Base-by-base conservation (phyloP, 371 early-diverging fungal genomes). In the Zopfochytrium polystomum region DNA sequence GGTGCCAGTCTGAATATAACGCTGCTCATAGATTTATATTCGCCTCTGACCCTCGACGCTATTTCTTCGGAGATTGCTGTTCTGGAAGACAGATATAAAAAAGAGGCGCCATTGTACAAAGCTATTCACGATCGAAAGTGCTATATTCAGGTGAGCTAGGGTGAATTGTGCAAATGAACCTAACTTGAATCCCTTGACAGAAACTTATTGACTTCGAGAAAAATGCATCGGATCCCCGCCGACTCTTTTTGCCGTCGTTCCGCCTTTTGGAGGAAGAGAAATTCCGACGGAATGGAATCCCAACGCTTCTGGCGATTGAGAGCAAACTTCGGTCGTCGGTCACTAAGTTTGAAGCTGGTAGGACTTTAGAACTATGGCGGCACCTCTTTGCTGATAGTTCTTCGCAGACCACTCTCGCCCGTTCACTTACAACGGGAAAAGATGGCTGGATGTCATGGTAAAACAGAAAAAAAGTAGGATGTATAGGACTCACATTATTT, bases 201-300 rank as follows among this genome's bases (percentile, higher is more conserved):
- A 79, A 79, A 70, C 91, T 92, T 89, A 79, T 83, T 49, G 85
- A 86, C 11, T 93, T 95, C 77, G 95, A 95, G 70, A 84, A 85
- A 57, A 81, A 81, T 0, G 96, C 96, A 0, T 86, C 87, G 1
- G 92, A 95, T 65, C 93, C 93, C 2, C 76, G 78, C 48, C 77
- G 96, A 26, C 73, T 95, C 11, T 90, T 90, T 60, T 82, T 84
- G 58, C 79, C 86, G 11, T 90, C 90, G 0, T 90, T 93, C 67
- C 90, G 87, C 62, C 74, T 95, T 26, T 59, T 85, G 25, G 90
- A 90, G 67, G 93, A 95, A 71, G 94, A 93, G 54, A 85, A 86
- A 66, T 93, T 89, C 79, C 74, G 96, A 31, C 90, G 90, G 53
- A 84, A 83, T 2, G 90, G 92, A 34, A 86, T 82, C 60, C 93